phyloP scores from a whole-genome alignment of 1,284 basidiomycete genomes.

The Ceratorhiza oryzae-sativae region DNA sequence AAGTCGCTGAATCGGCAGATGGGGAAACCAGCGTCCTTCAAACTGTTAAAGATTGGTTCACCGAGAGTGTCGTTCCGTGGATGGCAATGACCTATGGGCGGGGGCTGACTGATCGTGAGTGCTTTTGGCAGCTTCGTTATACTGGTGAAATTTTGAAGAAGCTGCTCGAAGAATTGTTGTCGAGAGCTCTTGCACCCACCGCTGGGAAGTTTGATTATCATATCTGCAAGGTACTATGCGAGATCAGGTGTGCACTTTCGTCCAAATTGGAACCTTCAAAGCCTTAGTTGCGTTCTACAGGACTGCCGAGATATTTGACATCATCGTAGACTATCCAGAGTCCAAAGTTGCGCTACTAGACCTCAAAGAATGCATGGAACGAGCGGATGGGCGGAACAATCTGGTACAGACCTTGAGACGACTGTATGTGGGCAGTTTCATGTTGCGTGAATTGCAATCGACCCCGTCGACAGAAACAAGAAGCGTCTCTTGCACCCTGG shows the following conservation, averaged over 20 bases:
- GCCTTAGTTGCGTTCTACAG: slow-evolving; percentile 54
- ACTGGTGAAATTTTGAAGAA: slow-evolving; percentile 42
- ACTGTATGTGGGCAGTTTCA: slow-evolving; percentile 58
- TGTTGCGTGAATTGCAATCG: not conserved
- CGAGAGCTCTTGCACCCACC: slow-evolving; percentile 76
- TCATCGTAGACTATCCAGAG: slow-evolving; percentile 93
- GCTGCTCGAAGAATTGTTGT: slow-evolving; percentile 44
- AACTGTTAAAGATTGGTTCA: slow-evolving; percentile 74
- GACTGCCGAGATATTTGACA: slow-evolving; percentile 90
- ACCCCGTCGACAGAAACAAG: slow-evolving; percentile 63
- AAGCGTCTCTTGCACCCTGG: slow-evolving; percentile 94
- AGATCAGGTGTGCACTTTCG: slow-evolving; percentile 65
- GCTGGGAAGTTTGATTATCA: slow-evolving; percentile 90
- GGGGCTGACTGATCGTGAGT: slow-evolving; percentile 63
- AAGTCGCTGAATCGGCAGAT: slow-evolving; percentile 70
- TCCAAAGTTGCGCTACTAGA: slow-evolving; percentile 88
- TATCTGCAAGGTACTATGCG: slow-evolving; percentile 86
- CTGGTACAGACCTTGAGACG: slow-evolving; percentile 74
- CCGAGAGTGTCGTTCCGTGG: slow-evolving; percentile 80
- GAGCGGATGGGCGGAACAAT: slow-evolving; percentile 76
- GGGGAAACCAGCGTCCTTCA: slow-evolving; percentile 63
- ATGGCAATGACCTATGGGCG: slow-evolving; percentile 79
- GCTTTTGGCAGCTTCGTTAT: not conserved
- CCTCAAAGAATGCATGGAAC: slow-evolving; percentile 80
- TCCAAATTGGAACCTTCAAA: not conserved